Evolutionary conservation across 345 rosid species (phyloP), one percentile per base, ranked within the genome.

Genomic region (Lepidium africanum): DNA sequence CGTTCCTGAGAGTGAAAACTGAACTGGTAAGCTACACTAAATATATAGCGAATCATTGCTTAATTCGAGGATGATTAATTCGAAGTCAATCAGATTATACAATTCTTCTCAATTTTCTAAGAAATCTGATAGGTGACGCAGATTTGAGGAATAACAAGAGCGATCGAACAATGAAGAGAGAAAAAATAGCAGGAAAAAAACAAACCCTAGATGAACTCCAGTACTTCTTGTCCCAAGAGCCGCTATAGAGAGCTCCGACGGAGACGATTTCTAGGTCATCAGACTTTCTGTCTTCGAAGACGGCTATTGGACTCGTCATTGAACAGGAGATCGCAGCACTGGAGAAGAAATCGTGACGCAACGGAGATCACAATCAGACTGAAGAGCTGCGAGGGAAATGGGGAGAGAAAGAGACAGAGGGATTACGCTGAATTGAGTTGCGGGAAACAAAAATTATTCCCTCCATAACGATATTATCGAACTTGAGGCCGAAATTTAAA

Each of bases 181-280:
- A 27, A 12, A n/a, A 65, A 12, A 19, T 17, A 10, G 60, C 8
- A 38, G 63, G 63, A 63, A 68, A 5, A 0, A 63, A 42, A 33
- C 87, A 10, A 85, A 90, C 98, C 97, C 98, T 87, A 78, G 97
- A 88, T 56, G 83, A 84, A 83, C 96, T 93, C 96, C 96, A 93
- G 78, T 83, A 90, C 84, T 90, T 90, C 87, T 90, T 90, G 38
- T 86, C 91, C 92, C 92, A 87, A 7, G 88, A 63, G 10, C 96
- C 97, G 35, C 33, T 71, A 85, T 86, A 87, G 10, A 83, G 81
- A 76, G 86, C 78, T 72, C 97, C 98, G 55, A 90, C 73, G 33
- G 94, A 85, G 52, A 77, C 70, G 71, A 93, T 84, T 79, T 90
- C 96, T 30, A 92, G 83, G 63, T 80, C 94, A 53, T 84, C 89